Base-by-base conservation (phyloP, 1,139 yeast species). In the Pichia sp. region DNA sequence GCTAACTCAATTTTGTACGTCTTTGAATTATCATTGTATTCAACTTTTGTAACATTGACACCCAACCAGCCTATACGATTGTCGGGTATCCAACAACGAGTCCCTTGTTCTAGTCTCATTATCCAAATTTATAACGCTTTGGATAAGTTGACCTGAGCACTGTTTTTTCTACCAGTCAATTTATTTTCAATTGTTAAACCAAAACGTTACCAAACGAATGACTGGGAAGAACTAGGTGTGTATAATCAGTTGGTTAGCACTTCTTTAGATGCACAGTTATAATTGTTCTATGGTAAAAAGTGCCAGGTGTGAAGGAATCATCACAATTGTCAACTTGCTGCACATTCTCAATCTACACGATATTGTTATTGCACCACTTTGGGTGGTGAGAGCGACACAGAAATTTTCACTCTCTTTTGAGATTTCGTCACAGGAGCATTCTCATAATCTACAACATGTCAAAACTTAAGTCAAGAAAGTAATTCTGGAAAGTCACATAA, bases 71-170 rank as follows among this genome's bases (percentile, higher is more conserved):
- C 99, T 63, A 81, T 80, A 55, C 79, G 77, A 57, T 85, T 89
- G 70, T 89, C 93, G 38, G 95, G 96, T 64, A 87, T 85, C 99
- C 99, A 93, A 75, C 98, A 92, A 65, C 96, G 92, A 69, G 84
- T 52, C 10, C 59, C 59, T 16, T 30, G 14, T 42, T 56, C 59
- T 6, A 56, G 45, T 16, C 50, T 56, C 59, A 56, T 56, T 3
- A 12, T 36, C 40, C 10, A 14, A 36, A 36, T 16, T 6, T 14
- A 36, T 9, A 10, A 12, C 17, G 3, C n/a, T 14, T 14, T 36
- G 14, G 40, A 16, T 14, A 14, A 36, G 7, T 36, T 36, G 14
- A 14, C 40, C 40, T 36, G 40, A 36, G 40, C 40, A 36, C 40
- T 12, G 16, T 36, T 36, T 36, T 16, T 41, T 17, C 29, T 12